phyloP scores from a whole-genome alignment of 192 early-diverging fungal genomes.

The Coemansia sp. region DNA sequence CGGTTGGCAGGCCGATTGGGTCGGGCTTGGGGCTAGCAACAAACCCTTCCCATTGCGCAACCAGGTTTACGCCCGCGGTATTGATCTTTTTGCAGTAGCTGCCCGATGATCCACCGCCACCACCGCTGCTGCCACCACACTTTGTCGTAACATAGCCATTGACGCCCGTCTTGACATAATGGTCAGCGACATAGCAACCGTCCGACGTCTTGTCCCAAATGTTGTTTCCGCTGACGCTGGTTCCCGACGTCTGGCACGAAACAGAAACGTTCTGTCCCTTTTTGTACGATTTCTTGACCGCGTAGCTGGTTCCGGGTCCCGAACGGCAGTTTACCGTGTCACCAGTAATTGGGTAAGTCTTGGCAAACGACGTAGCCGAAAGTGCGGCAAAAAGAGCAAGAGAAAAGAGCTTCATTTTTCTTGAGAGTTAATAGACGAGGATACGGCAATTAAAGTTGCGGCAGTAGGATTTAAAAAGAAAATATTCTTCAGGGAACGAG shows the following conservation, averaged over 20 bases:
- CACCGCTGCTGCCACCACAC: constrained; percentile 11
- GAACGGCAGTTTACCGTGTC: constrained; percentile 28
- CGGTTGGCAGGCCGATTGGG: constrained; percentile 51
- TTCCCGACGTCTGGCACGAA: constrained; percentile 31
- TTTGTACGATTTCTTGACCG: constrained; percentile 21
- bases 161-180: constrained; percentile 42
- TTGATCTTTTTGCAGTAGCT: constrained; percentile 26
- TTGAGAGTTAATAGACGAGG: background rate
- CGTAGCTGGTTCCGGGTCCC: constrained; percentile 32
- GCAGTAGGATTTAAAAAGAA: background rate
- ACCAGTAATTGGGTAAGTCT: constrained; percentile 15
- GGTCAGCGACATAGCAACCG: constrained; percentile 50
- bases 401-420: constrained; percentile 22
- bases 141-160: constrained; percentile 24
- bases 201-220: constrained; percentile 51
- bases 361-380: constrained; percentile 5
- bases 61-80: constrained; percentile 28
- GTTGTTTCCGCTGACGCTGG: constrained; percentile 29
- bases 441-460: too few relatives aligned
- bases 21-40: constrained; percentile 40
- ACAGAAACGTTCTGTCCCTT: constrained; percentile 19
- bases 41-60: constrained; percentile 50
- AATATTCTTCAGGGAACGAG: background rate
- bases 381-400: constrained; percentile 16
- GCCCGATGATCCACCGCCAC: constrained; percentile 7